These are phyloP conservation scores for Strobilomyces confusus DNA, from an alignment of 768 basidiomycete species.

Conservation along the genomic window DNA sequence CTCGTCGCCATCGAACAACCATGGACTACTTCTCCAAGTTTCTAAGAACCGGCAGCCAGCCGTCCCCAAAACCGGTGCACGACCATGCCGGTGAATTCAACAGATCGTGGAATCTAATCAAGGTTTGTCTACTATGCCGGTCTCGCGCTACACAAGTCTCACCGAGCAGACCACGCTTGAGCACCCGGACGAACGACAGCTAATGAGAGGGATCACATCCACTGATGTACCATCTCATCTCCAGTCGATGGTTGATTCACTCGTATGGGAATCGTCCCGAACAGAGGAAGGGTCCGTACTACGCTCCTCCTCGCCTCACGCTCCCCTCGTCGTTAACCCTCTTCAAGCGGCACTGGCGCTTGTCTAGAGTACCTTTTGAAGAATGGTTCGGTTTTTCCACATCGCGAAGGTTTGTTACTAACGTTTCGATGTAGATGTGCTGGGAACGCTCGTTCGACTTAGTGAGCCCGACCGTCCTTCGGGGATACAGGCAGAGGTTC, in stretches of 20 bases:
- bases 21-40: slow-evolving; percentile 92
- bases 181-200: slow-evolving; percentile 85
- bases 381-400: slow-evolving; percentile 51
- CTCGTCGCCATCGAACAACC: no score
- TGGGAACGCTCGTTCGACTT: slow-evolving; percentile 79
- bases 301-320: slow-evolving; percentile 1
- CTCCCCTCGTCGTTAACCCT: slow-evolving; percentile 8
- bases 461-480: slow-evolving; percentile 82
- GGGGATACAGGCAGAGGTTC: slow-evolving; percentile 89
- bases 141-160: slow-evolving; percentile 6
- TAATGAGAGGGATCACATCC: slow-evolving; percentile 72
- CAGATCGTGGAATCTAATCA: slow-evolving; percentile 69
- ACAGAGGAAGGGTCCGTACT: slow-evolving; percentile 80
- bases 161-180: slow-evolving; percentile 66
- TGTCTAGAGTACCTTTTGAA: slow-evolving; percentile 91
- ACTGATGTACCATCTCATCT: slow-evolving; percentile 79
- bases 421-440: slow-evolving; percentile 52
- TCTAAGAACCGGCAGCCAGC: slow-evolving; percentile 43
- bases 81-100: slow-evolving; percentile 75
- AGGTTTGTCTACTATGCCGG: slow-evolving; percentile 40
- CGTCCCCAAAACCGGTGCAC: slow-evolving; percentile 44
- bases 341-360: slow-evolving; percentile 70
- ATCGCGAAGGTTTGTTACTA: background rate
- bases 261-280: slow-evolving; percentile 81
- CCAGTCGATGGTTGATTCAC: slow-evolving; percentile 75